Conservation (phyloP, 1,284 basidiomycete species). For the Austroboletus niveus region DNA sequence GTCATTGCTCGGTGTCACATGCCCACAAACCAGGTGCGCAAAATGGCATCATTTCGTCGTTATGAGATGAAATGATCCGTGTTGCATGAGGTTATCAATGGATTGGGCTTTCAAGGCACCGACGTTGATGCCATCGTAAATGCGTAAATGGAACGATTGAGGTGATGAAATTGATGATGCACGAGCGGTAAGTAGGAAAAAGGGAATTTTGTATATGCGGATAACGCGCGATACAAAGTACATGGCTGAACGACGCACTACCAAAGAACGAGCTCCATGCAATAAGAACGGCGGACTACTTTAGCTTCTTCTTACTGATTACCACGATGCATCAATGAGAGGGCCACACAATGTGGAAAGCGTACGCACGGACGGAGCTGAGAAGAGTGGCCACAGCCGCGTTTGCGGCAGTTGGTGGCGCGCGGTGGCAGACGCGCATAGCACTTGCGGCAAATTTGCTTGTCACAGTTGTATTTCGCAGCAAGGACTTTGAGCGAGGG, state of each 20-base stretch:
- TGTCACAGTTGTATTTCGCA: conserved; percentile 96
- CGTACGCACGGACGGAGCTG: conserved; percentile 88
- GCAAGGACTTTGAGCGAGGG: conserved; percentile 97
- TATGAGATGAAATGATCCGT: too few species aligned
- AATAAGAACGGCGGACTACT: conserved; percentile 54
- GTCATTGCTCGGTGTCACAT: too few species aligned
- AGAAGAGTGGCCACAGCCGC: conserved; percentile 88
- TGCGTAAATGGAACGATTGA: not conserved
- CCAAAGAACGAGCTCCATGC: not conserved
- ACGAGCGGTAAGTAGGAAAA: not conserved
- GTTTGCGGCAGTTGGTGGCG: conserved; percentile 98
- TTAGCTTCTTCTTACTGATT: conserved; percentile 89
- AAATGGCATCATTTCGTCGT: too few species aligned
- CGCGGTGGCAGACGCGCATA: conserved; percentile 99
- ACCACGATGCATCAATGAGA: not conserved
- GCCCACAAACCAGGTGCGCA: too few species aligned
- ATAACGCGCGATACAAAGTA: conserved; percentile 18
- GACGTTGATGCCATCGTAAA: too few species aligned
- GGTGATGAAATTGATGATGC: not conserved
- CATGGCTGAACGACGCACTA: conserved; percentile 11
- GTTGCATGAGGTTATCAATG: too few species aligned
- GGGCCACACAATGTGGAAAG: not conserved
- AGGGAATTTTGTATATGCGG: conserved; percentile 16
- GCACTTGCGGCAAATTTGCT: conserved; percentile 99
- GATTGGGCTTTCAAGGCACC: too few species aligned